These are phyloP conservation scores for Rubroboletus satanas DNA, from an alignment of 768 basidiomycete species.

Conservation along the genomic window DNA sequence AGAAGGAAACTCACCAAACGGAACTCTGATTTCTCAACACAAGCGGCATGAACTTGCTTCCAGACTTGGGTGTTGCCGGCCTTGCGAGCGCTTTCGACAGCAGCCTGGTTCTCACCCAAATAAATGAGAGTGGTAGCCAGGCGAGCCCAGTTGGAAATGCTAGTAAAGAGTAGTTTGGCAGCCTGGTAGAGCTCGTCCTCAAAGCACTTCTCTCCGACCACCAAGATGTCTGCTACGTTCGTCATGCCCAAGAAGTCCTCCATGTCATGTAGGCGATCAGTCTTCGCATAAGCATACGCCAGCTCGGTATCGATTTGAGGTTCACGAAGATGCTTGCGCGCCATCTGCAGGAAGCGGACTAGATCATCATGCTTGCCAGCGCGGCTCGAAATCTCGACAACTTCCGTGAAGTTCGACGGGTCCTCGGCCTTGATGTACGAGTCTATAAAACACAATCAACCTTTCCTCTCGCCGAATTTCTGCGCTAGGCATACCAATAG, in stretches of 20 bases:
- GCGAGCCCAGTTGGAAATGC: conserved; percentile 98
- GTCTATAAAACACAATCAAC: conserved; percentile 44
- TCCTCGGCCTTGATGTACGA: conserved; percentile 98
- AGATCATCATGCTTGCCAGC: conserved; percentile 93
- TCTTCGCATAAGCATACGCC: conserved; percentile 97
- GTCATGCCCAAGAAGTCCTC: conserved; percentile 99
- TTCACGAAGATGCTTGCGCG: conserved; percentile 92
- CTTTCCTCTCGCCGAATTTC: background rate
- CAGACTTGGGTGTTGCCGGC: conserved; percentile 99
- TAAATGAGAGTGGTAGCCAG: conserved; percentile 98
- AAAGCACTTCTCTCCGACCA: conserved; percentile 99
- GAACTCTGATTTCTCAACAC: conserved; percentile 97
- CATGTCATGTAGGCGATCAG: conserved; percentile 97
- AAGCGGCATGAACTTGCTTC: conserved; percentile 99
- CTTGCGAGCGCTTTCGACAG: conserved; percentile 98
- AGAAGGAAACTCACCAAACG: conserved; percentile 56
- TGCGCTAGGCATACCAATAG: conserved; percentile 66
- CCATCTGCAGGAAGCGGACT: conserved; percentile 97
- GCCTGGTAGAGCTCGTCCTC: conserved; percentile 98
- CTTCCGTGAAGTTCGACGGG: conserved; percentile 88
- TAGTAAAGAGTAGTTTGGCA: conserved; percentile 90
- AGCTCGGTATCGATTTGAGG: conserved; percentile 98
- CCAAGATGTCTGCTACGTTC: conserved; percentile 94
- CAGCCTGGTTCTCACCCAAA: conserved; percentile 95
- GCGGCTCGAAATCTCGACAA: conserved; percentile 92